A percentile compares a stretch with the other conserved stretches of the same genome.
Conservation (phyloP, 1,284 basidiomycete species). For the Mycena citricolor region DNA sequence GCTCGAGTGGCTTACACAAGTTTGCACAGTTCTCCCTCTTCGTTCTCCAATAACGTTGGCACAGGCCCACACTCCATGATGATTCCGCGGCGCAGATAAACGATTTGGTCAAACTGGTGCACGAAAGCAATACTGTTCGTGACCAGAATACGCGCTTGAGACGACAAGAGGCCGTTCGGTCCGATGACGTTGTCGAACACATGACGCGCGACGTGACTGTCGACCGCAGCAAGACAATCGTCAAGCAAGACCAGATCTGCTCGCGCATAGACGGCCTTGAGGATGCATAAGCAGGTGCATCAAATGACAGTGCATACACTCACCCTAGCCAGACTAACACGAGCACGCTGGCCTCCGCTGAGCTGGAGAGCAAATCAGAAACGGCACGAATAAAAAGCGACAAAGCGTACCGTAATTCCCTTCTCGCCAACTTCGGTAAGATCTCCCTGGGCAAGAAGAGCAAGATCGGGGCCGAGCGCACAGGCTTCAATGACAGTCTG, state of each 20-base stretch:
- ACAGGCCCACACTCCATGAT: conserved; percentile 82
- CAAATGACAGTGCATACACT: neutral
- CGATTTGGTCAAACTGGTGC: conserved; percentile 76
- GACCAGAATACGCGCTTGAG: conserved; percentile 86
- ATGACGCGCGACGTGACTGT: conserved; percentile 45
- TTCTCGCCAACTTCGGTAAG: conserved; percentile 79
- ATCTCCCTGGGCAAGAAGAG: conserved; percentile 72
- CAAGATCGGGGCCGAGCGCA: conserved; percentile 80
- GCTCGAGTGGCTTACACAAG: conserved; percentile 68
- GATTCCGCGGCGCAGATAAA: conserved; percentile 81
- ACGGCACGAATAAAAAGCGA: neutral
- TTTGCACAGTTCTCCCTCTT: conserved; percentile 72
- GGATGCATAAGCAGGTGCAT: neutral
- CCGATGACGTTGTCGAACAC: conserved; percentile 84
- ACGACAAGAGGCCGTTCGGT: conserved; percentile 80
- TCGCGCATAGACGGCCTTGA: conserved; percentile 34
- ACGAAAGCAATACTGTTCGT: conserved; percentile 90
- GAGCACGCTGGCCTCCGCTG: conserved; percentile 68
- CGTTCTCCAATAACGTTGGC: conserved; percentile 59
- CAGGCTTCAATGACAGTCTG: conserved; percentile 83
- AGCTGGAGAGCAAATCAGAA: conserved; percentile 30
- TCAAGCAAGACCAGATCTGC: conserved; percentile 54
- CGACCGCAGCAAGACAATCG: conserved; percentile 58
- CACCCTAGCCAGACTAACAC: conserved; percentile 28
- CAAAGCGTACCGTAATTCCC: conserved; percentile 43